A percentile compares a stretch with the other conserved stretches of the same genome.
phyloP scores from a whole-genome alignment of 2,329 filamentous ascomycete genomes.

The Cladosporium sp. region DNA sequence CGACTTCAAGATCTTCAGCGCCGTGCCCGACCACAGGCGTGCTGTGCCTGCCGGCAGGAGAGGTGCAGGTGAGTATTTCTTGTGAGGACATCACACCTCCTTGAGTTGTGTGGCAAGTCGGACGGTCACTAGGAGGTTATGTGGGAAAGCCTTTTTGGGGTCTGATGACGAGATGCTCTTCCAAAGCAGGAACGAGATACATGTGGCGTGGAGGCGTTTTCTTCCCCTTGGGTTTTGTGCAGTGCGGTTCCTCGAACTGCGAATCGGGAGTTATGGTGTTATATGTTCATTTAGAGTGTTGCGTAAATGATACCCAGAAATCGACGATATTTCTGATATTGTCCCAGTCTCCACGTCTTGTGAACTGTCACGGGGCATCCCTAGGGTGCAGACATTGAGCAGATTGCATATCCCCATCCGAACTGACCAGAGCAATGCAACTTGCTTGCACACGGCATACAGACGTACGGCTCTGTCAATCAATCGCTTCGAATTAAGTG shows the following conservation, averaged over 20 bases:
- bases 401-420: too few relatives aligned
- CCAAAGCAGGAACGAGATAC: background rate
- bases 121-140: background rate
- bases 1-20: conserved; percentile 88
- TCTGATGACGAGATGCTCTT: background rate
- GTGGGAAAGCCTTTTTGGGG: too few relatives aligned
- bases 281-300: background rate
- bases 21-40: conserved; percentile 79
- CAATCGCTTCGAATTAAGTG: too few relatives aligned
- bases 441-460: too few relatives aligned
- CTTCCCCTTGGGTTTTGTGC: background rate
- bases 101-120: background rate
- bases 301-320: conserved; percentile 12
- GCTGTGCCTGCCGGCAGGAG: conserved; percentile 66
- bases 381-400: too few relatives aligned
- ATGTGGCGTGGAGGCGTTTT: too few relatives aligned
- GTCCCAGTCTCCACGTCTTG: too few relatives aligned
- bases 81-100: conserved; percentile 31
- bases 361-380: too few relatives aligned
- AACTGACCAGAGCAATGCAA: too few relatives aligned
- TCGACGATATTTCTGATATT: conserved; percentile 1
- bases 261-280: background rate
- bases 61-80: conserved; percentile 48
- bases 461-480: too few relatives aligned
- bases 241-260: background rate